Percentiles rank a stretch among this genome's conserved stretches.
Conservation (phyloP, 1,139 yeast genomes). For the Saccharomyces hybrid region DNA sequence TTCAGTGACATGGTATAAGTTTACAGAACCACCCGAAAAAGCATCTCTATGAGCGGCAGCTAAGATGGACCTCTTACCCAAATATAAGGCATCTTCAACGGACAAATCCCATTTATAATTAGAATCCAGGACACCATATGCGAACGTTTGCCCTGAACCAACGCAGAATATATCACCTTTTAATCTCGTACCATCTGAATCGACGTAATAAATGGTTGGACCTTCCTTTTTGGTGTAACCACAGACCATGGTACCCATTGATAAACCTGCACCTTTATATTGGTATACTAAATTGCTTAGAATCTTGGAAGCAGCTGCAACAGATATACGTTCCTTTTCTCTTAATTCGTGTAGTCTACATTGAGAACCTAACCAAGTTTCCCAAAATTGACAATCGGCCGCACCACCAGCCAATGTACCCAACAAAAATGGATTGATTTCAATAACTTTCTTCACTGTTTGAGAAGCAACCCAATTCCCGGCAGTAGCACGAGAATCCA, state of each 20-base stretch:
- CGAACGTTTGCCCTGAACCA: conserved; percentile 98
- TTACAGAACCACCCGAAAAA: conserved; percentile 93
- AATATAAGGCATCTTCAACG: conserved; percentile 86
- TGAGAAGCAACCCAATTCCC: conserved; percentile 98
- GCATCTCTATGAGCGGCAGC: conserved; percentile 99
- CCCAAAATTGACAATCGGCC: conserved; percentile 99
- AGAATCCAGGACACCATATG: conserved; percentile 96
- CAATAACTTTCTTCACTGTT: conserved; percentile 94
- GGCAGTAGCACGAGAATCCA: conserved; percentile 97
- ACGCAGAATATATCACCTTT: conserved; percentile 95
- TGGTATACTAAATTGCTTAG: conserved; percentile 83
- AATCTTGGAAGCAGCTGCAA: conserved; percentile 95
- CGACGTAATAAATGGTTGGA: conserved; percentile 92
- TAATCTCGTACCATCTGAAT: conserved; percentile 92
- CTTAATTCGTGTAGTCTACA: conserved; percentile 92
- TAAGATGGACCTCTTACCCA: conserved; percentile 90
- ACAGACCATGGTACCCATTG: conserved; percentile 99
- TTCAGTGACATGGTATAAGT: conserved; percentile 87
- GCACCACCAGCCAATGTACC: conserved; percentile 99
- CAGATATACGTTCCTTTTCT: conserved; percentile 89
- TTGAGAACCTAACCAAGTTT: conserved; percentile 96
- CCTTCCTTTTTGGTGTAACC: conserved; percentile 95
- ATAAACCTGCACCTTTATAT: conserved; percentile 96
- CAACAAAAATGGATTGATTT: conserved; percentile 86
- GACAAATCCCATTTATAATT: conserved; percentile 83